A percentile compares a stretch with the other conserved stretches of the same genome.
phyloP scores from a whole-genome alignment of 1,284 basidiomycete species.

The Cystobasidium pallidum region DNA sequence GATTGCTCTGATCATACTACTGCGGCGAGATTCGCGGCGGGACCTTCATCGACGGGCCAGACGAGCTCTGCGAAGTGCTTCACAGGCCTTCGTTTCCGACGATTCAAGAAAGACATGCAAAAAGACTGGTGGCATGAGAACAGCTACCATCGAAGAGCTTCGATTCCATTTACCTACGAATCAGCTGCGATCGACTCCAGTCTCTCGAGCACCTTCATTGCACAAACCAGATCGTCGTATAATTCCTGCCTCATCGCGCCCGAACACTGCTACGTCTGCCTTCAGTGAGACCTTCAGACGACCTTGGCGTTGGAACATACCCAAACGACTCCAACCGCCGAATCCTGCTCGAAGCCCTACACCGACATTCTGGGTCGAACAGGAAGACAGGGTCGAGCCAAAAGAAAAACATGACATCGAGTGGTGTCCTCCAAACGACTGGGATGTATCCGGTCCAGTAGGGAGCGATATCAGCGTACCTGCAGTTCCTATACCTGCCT shows the following conservation, averaged over 20 bases:
- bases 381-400: background rate
- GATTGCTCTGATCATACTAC: slow-evolving; percentile 15
- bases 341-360: background rate
- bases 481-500: slow-evolving; percentile 39
- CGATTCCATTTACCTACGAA: slow-evolving; percentile 20
- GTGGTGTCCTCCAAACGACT: slow-evolving; percentile 29
- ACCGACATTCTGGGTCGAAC: background rate
- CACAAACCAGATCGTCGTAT: background rate
- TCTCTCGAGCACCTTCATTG: background rate
- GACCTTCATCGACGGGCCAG: background rate
- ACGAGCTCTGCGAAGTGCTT: slow-evolving; percentile 3
- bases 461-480: slow-evolving; percentile 6
- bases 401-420: slow-evolving; percentile 8
- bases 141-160: slow-evolving; percentile 18
- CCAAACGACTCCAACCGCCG: background rate
- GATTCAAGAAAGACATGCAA: background rate
- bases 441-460: slow-evolving; percentile 22
- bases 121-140: slow-evolving; percentile 15
- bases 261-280: background rate
- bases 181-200: background rate
- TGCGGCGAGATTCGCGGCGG: background rate
- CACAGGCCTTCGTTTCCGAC: background rate
- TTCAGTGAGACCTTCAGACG: slow-evolving; percentile 33
- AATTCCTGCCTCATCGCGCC: background rate
- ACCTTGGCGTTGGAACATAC: slow-evolving; percentile 4